Base-by-base conservation (phyloP, 345 rosid species). In the Aurinia saxatilis region DNA sequence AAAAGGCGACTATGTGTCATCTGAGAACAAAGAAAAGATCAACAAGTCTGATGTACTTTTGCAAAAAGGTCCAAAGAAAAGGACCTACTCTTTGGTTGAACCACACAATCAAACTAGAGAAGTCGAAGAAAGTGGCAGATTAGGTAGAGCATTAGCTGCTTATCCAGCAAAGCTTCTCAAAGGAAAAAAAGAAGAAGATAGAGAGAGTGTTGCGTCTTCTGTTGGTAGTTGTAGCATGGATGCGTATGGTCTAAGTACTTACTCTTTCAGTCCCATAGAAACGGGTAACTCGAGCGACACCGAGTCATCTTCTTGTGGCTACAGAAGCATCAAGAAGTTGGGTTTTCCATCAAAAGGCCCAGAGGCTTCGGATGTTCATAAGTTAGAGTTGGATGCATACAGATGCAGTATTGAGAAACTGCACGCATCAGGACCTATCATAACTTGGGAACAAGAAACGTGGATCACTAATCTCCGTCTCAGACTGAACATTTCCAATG, bases 361-460 rank as follows among this genome's bases (percentile, higher is more conserved):
- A 44, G 79, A 73, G 35, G 82, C 72, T 25, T 76, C 67, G 23
- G 80, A 75, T 69, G 78, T 84, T 61, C 97, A 83, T 74, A 78
- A 60, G 63, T 51, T 84, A 70, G 95, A 90, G 84, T 65, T 82
- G 76, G 86, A 77, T 72, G 91, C 84, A 25, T 90, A 81, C 63
- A 68, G 80, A 62, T 63, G 75, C 75, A 90, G 81, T n/a, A 65
- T 90, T 57, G 80, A 76, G 77, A 88, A 82, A 31, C 71, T 87
- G 68, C 80, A 83, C 71, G 97, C 88, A 48, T 83, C 88, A 0
- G 92, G 97, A 53, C 86, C 95, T 1, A 45, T 67, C 40, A 54
- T 90, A 60, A 84, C 81, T 65, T 90, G 95, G 97, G 97, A 87
- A 68, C 85, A 85, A 77, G 93, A 90, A 76, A 63, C 77, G n/a